These are phyloP conservation scores for barley (Hordeum vulgare) DNA, from an alignment of 176 grass and related monocot species.

Conservation along the genomic window MorexV3_pseudomolecules_assembly NC_058521.1:26827208-26827707, in stretches of 20 bases:
- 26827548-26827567: conserved; percentile 8
- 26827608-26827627: not conserved
- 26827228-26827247: conserved; percentile 42
- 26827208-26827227: conserved; percentile 67
- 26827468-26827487: too few species aligned
- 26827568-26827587: conserved; percentile 25
- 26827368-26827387: too few species aligned
- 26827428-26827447: too few species aligned
- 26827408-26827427: too few species aligned
- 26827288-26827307: conserved; percentile 23
- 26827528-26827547: conserved; percentile 40
- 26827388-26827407: too few species aligned
- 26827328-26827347: not conserved
- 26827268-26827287: conserved; percentile 41
- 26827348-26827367: too few species aligned
- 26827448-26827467: too few species aligned
- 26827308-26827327: conserved; percentile 33
- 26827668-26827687: too few species aligned
- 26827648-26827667: too few species aligned
- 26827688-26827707: too few species aligned
- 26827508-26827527: not conserved
- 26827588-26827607: conserved; percentile 42
- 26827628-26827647: too few species aligned
- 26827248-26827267: conserved; percentile 28
- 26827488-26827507: not conserved